Conservation (phyloP, 106 monocot species). For the Xerophyta viscosa region DNA sequence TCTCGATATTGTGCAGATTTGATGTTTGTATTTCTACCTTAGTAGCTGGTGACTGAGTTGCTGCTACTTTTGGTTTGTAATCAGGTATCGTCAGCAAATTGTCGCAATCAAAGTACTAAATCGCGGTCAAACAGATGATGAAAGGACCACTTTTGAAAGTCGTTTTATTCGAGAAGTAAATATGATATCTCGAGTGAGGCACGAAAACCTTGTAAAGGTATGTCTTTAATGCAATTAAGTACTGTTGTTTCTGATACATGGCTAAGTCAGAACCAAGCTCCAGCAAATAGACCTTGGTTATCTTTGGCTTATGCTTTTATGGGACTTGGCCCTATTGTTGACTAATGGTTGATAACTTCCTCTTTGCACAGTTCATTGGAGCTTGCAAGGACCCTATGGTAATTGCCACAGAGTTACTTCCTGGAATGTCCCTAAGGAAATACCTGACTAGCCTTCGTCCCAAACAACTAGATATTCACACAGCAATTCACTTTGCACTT, state of each 20-base stretch:
- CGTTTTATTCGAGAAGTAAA: conserved; percentile 92
- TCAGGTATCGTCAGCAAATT: conserved; percentile 67
- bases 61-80: not conserved
- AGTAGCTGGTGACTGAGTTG: not conserved
- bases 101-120: conserved; percentile 93
- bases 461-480: conserved; percentile 44
- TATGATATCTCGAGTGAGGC: conserved; percentile 94
- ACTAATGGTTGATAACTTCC: no score
- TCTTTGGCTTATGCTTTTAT: no score
- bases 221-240: conserved; percentile 16
- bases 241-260: no score
- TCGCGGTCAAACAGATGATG: conserved; percentile 57
- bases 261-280: no score
- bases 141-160: conserved; percentile 51
- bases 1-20: not conserved
- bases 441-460: conserved; percentile 70
- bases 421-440: conserved; percentile 83
- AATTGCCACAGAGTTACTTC: conserved; percentile 79
- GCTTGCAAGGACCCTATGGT: conserved; percentile 99
- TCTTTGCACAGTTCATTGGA: conserved; percentile 78
- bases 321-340: no score
- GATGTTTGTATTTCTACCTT: not conserved
- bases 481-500: conserved; percentile 66
- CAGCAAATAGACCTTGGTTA: no score
- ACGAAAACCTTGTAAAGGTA: conserved; percentile 96